A percentile compares a stretch with the other conserved stretches of the same genome.
Conservation (phyloP, 1,284 basidiomycete genomes). For the Microbotryum silenes-acaulis region DNA sequence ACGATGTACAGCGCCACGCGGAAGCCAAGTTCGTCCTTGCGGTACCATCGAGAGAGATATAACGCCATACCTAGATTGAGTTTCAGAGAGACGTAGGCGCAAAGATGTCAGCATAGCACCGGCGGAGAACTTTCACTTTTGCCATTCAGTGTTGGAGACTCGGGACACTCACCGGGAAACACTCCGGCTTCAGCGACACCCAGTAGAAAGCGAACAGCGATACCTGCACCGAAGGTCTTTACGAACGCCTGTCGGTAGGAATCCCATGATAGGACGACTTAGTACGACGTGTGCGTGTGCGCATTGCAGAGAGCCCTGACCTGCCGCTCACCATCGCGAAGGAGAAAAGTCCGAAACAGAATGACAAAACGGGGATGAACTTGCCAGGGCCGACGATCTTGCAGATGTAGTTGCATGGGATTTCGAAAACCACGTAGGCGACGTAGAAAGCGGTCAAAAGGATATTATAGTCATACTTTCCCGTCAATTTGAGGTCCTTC, state of each 20-base stretch:
- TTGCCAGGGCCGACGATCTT: slow-evolving; percentile 49
- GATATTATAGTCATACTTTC: slow-evolving; percentile 37
- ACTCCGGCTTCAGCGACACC: slow-evolving; percentile 37
- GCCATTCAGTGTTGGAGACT: not conserved
- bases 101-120: not conserved
- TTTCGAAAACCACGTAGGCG: slow-evolving; percentile 52
- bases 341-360: slow-evolving; percentile 29
- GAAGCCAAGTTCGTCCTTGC: slow-evolving; percentile 39
- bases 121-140: not conserved
- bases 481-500: slow-evolving; percentile 50
- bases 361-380: slow-evolving; percentile 36
- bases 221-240: slow-evolving; percentile 26
- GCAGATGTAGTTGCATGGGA: slow-evolving; percentile 53
- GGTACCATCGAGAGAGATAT: slow-evolving; percentile 40
- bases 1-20: slow-evolving; percentile 33
- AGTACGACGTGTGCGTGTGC: slow-evolving; percentile 22
- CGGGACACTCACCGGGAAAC: not conserved
- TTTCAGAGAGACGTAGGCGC: slow-evolving; percentile 30
- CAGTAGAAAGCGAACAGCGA: slow-evolving; percentile 37
- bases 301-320: slow-evolving; percentile 16
- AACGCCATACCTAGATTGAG: slow-evolving; percentile 33
- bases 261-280: not conserved
- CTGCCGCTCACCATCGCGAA: slow-evolving; percentile 17
- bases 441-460: slow-evolving; percentile 40
- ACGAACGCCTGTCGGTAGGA: slow-evolving; percentile 18